A percentile compares a stretch with the other conserved stretches of the same genome.
phyloP scores from a whole-genome alignment of 441 rosid species.

The Sinapis alba region DNA sequence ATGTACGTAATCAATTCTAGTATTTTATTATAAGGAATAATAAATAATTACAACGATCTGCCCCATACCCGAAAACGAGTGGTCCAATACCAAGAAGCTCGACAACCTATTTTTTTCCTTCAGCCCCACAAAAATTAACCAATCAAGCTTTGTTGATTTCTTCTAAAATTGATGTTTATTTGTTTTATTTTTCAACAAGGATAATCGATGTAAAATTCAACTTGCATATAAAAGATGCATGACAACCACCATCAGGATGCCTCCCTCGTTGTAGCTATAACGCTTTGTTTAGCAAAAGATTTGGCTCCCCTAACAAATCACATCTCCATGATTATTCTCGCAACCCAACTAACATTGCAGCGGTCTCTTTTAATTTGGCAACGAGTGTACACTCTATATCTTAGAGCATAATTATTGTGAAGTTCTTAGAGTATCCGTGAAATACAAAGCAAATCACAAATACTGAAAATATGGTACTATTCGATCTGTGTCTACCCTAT shows the following conservation, averaged over 20 bases:
- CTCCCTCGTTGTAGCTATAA: neutral
- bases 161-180: no score
- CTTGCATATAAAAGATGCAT: neutral
- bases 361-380: neutral
- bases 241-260: neutral
- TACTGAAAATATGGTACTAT: no score
- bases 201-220: neutral
- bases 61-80: neutral
- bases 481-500: no score
- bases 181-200: neutral
- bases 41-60: neutral
- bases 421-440: no score
- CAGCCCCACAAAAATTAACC: neutral
- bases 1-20: neutral
- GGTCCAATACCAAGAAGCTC: slow-evolving; percentile 30
- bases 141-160: neutral
- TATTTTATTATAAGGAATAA: neutral
- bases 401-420: no score
- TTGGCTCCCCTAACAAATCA: neutral
- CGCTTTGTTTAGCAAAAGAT: neutral
- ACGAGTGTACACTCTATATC: neutral
- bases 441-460: no score
- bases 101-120: neutral
- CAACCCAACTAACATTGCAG: neutral
- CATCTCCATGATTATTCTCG: neutral